Conservation (phyloP, 176 grass and related monocot genomes). For the Dactylis glomerata region DNA sequence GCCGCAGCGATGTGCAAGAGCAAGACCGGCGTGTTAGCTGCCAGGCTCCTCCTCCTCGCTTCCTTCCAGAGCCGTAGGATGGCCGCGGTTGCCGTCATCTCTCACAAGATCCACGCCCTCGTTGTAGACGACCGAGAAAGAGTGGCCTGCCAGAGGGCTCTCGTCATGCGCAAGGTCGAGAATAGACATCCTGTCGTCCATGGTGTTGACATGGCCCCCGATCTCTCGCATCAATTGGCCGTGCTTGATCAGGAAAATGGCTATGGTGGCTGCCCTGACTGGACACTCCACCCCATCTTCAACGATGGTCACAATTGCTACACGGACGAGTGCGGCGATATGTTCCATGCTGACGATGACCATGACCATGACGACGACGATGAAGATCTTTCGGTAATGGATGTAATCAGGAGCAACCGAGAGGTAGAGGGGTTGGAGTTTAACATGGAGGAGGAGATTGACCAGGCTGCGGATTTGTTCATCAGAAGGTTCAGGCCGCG, state of each 20-base stretch:
- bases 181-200: not conserved
- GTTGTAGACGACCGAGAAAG: not conserved
- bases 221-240: not conserved
- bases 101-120: not conserved
- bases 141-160: not conserved
- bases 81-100: not conserved
- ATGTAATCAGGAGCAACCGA: slow-evolving; percentile 60
- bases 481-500: slow-evolving; percentile 60
- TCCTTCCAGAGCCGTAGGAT: not conserved
- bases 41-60: not conserved
- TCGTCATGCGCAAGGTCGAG: not conserved
- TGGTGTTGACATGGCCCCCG: not conserved
- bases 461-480: slow-evolving; percentile 74
- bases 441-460: slow-evolving; percentile 69
- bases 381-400: slow-evolving; percentile 47
- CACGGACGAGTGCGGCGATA: not conserved
- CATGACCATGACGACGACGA: not conserved
- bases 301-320: not conserved
- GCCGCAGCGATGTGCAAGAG: not conserved
- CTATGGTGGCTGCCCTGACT: not conserved
- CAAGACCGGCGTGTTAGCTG: not conserved
- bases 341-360: too few relatives aligned
- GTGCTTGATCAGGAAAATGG: not conserved
- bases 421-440: slow-evolving; percentile 60
- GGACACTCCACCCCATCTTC: not conserved